Conservation (phyloP, 2,329 filamentous ascomycete species). For the Karstenula rhodostoma region DNA sequence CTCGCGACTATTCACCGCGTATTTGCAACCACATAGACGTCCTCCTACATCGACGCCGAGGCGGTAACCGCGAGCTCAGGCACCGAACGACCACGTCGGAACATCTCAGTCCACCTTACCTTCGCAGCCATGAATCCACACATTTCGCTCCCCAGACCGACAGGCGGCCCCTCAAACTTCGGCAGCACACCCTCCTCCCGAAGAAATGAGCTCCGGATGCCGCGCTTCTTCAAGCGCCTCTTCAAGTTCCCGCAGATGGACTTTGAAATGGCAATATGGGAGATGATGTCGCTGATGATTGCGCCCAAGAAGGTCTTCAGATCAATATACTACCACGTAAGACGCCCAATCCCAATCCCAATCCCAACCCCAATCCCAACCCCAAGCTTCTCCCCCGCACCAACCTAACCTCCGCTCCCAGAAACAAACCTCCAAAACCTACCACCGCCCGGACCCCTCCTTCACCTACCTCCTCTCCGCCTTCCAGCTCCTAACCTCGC, state of each 20-base stretch:
- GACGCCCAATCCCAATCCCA: background rate
- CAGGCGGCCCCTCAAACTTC: conserved; percentile 62
- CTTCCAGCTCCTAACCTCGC: conserved; percentile 63
- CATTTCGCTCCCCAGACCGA: conserved; percentile 66
- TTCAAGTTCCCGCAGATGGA: conserved; percentile 80
- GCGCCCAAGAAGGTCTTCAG: conserved; percentile 76
- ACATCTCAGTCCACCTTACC: background rate
- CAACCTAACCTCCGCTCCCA: conserved; percentile 32
- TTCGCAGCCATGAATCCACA: conserved; percentile 63
- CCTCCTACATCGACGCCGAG: background rate
- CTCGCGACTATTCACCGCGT: background rate
- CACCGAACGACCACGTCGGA: conserved; percentile 3
- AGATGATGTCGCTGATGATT: conserved; percentile 73
- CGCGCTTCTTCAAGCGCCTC: conserved; percentile 72
- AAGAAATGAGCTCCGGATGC: conserved; percentile 66
- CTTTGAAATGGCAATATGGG: conserved; percentile 77
- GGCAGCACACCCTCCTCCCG: conserved; percentile 59
- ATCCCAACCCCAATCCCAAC: background rate
- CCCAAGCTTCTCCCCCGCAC: background rate
- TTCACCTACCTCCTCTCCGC: conserved; percentile 75
- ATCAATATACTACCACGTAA: conserved; percentile 74
- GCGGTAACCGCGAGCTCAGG: conserved; percentile 2
- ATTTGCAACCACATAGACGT: background rate
- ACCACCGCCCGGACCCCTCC: conserved; percentile 73
- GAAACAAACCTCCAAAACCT: conserved; percentile 72